A percentile compares a stretch with the other conserved stretches of the same genome.
These are phyloP conservation scores for Jimgerdemannia lactiflua DNA, from an alignment of 192 early-diverging fungal species.

Conservation along the genomic window DNA sequence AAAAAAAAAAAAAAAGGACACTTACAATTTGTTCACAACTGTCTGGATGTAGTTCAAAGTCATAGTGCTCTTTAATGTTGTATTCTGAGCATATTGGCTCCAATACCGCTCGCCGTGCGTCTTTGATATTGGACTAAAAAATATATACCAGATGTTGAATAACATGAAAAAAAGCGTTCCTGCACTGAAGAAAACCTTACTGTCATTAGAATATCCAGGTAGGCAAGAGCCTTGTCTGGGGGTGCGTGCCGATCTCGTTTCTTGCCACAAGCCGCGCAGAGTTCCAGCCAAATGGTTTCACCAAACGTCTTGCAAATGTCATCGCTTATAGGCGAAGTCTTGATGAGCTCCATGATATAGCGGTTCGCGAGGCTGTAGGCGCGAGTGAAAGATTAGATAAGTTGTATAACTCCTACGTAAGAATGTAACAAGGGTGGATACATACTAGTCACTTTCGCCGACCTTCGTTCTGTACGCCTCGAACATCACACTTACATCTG, in stretches of 20 bases:
- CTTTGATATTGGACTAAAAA: neutral
- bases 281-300: neutral
- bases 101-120: neutral
- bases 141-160: neutral
- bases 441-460: neutral
- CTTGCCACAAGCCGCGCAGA: neutral
- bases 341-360: too few relatives aligned
- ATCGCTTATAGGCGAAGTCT: too few relatives aligned
- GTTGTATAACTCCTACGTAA: neutral
- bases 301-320: too few relatives aligned
- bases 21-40: neutral
- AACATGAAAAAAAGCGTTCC: neutral
- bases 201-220: neutral
- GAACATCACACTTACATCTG: neutral
- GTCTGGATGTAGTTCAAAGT: neutral
- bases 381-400: neutral
- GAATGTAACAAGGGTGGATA: neutral
- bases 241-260: too few relatives aligned
- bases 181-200: neutral
- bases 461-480: neutral
- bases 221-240: neutral
- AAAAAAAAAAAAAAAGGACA: too few relatives aligned
- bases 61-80: neutral
- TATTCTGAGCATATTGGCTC: neutral
- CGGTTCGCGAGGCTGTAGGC: too few relatives aligned